phyloP scores from a whole-genome alignment of 1,139 yeast species.

The Suhomyces coccinellae region DNA sequence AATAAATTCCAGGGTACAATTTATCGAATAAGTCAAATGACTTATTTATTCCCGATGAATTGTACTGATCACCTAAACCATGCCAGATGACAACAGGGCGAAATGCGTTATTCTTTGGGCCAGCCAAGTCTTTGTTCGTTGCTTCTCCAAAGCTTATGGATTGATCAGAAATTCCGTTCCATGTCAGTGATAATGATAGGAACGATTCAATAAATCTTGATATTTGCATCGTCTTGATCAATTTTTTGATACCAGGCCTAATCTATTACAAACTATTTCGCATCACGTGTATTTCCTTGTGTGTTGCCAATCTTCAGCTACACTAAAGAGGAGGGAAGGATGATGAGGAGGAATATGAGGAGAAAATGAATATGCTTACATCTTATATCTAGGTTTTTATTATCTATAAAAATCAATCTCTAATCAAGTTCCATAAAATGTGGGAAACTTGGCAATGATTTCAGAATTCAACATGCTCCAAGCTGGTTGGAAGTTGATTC shows the following conservation, averaged over 20 bases:
- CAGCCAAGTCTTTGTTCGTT: neutral
- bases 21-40: constrained; percentile 44
- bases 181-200: neutral
- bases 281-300: no score
- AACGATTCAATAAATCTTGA: neutral
- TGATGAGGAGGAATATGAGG: no score
- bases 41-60: constrained; percentile 59
- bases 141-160: neutral
- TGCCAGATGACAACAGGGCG: constrained; percentile 78
- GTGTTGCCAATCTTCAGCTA: no score
- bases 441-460: constrained; percentile 8
- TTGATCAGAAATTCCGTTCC: neutral
- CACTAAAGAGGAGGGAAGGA: no score
- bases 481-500: neutral
- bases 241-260: neutral
- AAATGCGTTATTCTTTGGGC: neutral
- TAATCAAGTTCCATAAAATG: constrained; percentile 3
- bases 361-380: no score
- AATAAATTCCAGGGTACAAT: constrained; percentile 50
- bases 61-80: constrained; percentile 77
- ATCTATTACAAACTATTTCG: no score
- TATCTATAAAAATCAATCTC: neutral
- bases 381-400: no score
- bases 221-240: neutral
- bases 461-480: constrained; percentile 12